Base-by-base conservation (phyloP, 768 basidiomycete genomes). In the Cystobasidium ongulense region DNA sequence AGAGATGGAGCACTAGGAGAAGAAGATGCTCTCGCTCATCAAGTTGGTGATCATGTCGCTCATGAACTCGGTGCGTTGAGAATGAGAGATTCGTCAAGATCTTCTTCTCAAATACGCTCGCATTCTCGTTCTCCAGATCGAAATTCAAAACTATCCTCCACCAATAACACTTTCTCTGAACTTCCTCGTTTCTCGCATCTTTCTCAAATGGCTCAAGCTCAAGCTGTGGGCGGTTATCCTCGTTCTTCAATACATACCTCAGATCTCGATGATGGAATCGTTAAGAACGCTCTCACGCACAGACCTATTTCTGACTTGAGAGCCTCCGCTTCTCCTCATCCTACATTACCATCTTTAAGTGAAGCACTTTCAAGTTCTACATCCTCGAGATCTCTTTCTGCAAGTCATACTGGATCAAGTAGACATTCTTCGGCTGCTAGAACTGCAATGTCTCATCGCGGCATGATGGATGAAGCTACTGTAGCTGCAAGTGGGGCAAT, bases 191-290 rank as follows among this genome's bases (percentile, higher is more conserved):
- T 35, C 25, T 29, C 29, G 2, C 57, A 39, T 41, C 63, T 64
- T 15, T 3, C 33, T 5, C 63, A 64, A 38, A 27, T 64, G 36
- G 35, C 63, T 21, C 25, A 64, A 23, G 41, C 41, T 29, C 36
- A 46, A 27, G 13, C 11, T 23, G 13, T 23, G 25, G 31, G 27
- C n/a, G 63, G 63, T 11, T 41, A 21, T 15, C 31, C 39, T 50
- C 39, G 50, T 29, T 43, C 66, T 23, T 29, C 25, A 39, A 68
- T 46, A 29, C 25, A 7, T 35, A 53, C 50, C 25, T 11, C 66
- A 2, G 66, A 68, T 3, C 27, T 68, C 11, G 66, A 68, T 29
- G 66, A 68, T 50, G 66, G 66, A 15, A 68, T 68, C 3, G 66
- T 68, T n/a, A 39, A 50, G 18, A 68, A 68, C 23, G 66, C 66